Base-by-base conservation (phyloP, 768 basidiomycete genomes). In the Leucosporidium scottii region DNA sequence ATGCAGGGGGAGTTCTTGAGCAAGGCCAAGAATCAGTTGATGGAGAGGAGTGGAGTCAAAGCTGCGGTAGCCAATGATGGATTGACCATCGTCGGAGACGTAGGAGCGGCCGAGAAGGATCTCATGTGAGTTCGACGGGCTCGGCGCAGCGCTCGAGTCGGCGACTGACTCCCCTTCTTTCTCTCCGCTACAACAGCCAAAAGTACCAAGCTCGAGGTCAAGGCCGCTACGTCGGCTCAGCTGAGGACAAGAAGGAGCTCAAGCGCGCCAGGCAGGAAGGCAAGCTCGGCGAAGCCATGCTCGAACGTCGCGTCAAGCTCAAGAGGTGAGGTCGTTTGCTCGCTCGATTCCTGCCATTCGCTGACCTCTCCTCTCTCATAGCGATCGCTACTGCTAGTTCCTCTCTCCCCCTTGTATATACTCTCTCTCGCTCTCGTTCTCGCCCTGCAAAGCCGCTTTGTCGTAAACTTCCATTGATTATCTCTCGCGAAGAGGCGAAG, bases 1-100 rank as follows among this genome's bases (percentile, higher is more conserved):
- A 85, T 94, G 23, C 92, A 96, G 80, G 85, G 82, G 79, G 90
- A 90, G 75, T 93, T 90, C 79, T 87, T 91, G 81, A 84, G 84
- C 75, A 91, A 93, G 77, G 90, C 87, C 18, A 80, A 85, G 47
- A 86, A 87, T 74, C 88, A 89, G 69, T 71, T 76, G 76, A 85
- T 85, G 79, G 86, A 87, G 79, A 83, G 84, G 76, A 85, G 85
- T 72, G 85, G 86, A 55, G 85, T 83, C 13, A 79, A 82, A 57
- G 78, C 82, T 10, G 25, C 28, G 13, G 25, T 36, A 6, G 12
- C 36, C n/a, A 39, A 76, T 48, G 72, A 76, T 27, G 71, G 74
- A 12, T 79, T 81, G 56, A 83, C 89, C 56, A 86, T 94, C 75
- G 92, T 94, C 73, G 82, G 83, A 7, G 80, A 82, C 61, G 81